Conservation (phyloP, 2,329 filamentous ascomycete species). For the Falciphora oryzae region DNA sequence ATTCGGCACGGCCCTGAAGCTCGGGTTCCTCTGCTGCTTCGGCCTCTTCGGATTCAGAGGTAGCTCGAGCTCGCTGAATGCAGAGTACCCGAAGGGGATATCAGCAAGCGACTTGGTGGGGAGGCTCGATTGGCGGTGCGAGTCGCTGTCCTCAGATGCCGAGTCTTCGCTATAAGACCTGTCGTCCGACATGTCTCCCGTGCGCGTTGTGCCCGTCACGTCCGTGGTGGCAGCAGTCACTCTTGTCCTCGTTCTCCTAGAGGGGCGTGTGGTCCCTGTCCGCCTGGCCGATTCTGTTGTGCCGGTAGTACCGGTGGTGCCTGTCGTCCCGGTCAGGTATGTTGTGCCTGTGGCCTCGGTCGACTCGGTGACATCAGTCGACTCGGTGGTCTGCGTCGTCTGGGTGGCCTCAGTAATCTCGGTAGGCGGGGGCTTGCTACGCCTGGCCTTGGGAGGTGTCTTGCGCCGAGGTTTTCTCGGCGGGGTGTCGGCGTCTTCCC, state of each 20-base stretch:
- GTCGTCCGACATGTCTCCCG: constrained; percentile 21
- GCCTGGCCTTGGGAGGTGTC: constrained; percentile 7
- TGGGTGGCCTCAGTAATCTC: constrained; percentile 8
- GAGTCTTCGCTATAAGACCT: constrained; percentile 24
- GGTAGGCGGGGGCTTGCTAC: constrained; percentile 11
- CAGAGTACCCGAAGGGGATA: constrained; percentile 58
- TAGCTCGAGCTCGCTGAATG: constrained; percentile 60
- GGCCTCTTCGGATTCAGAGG: constrained; percentile 38
- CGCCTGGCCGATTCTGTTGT: neutral
- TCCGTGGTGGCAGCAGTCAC: constrained; percentile 24
- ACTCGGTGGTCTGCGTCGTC: constrained; percentile 4
- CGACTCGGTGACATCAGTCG: constrained; percentile 2
- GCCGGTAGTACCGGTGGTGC: constrained; percentile 4
- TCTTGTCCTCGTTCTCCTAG: constrained; percentile 21
- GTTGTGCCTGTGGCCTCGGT: constrained; percentile 5
- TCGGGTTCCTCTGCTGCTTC: constrained; percentile 48
- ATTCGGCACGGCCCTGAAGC: constrained; percentile 55
- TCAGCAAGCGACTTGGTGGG: constrained; percentile 51
- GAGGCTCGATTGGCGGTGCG: constrained; percentile 34
- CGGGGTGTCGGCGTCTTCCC: constrained; percentile 15
- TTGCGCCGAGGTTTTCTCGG: constrained; percentile 16
- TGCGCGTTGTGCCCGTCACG: constrained; percentile 14
- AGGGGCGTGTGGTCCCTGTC: constrained; percentile 13
- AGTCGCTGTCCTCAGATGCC: constrained; percentile 19
- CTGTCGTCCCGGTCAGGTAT: constrained; percentile 7